Evolutionary conservation across 768 basidiomycete species (phyloP), one percentile per base, ranked within the genome.

Genomic region (Amanita jacksonii): DNA sequence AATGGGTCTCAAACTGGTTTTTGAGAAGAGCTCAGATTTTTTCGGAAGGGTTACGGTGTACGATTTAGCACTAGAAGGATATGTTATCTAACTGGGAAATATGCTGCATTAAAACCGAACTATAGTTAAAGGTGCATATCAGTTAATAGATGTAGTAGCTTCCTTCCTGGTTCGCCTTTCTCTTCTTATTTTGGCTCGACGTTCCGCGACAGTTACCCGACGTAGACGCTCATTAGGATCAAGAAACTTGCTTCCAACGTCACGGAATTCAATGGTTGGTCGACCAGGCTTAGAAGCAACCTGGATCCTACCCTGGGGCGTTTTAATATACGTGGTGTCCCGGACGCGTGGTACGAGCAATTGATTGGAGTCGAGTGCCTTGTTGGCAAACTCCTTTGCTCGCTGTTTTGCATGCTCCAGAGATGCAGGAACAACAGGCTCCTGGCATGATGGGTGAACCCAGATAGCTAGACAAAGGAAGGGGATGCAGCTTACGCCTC

Each of bases 11-110:
- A 82, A 74, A 59, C 59, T 91, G 9, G 65, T 84, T 4, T 90
- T 91, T 49, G 80, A 85, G 52, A 72, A 77, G 57, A 85, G 85
- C 57, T 88, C 87, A 15, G 87, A 89, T 62, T 84, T 89, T 54
- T 90, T 88, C 55, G 87, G 87, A 42, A 72, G 86, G 59, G 70
- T 88, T 34, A 85, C 76, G 6, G 57, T 88, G 32, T 88, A 88
- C 55, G 79, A 86, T 55, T 53, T 87, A 28, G 59, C 58, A 44
- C 33, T 70, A 15, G 64, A 71, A 33, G 71, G 69, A 16, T 53
- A 28, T 18, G 38, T 55, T 13, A n/a, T 49, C 32, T 30, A 32
- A 45, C 35, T 39, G 28, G 31, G 5, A 20, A 45, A 18, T n/a
- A 20, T 18, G 48, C 45, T 5, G 18, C 36, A 37, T 37, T 37